Base-by-base conservation (phyloP, 2,329 filamentous ascomycete species). In the Tolypocladium endophyticum region DNA sequence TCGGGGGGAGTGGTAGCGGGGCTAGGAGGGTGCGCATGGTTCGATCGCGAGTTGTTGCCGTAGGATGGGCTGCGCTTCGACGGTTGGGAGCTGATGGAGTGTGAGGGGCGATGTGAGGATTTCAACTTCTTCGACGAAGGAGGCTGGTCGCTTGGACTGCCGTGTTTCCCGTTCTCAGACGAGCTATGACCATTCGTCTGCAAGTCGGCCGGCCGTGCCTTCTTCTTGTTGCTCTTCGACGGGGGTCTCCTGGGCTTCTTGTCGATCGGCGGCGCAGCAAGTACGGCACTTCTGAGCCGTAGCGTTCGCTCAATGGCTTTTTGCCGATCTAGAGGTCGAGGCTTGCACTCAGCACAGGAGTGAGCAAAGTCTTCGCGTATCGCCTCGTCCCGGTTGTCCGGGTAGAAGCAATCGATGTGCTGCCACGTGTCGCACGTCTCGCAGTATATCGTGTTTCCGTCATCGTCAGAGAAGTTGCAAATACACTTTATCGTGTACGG, bases 401-500 rank as follows among this genome's bases (percentile, higher is more conserved):
- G 84, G 72, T 97, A 97, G 76, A 96, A 97, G 76, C 94, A 99
- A 72, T 92, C 87, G 68, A 96, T 96, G 75, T 99, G 94, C 76
- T 99, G 94, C 94, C 94, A 99, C 56, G 92, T 94, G 72, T 96
- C 90, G 80, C 94, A 99, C 61, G 82, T 85, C 72, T 97, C 94
- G 81, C 94, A 99, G 75, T 92, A 91, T 63, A 99, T 95, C 61
- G 94, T 99, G 75, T 90, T 93, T 75, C 94, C 94, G 79, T 99
- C 94, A 80, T 99, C 94, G 78, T 96, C 92, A 73, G 86, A 79
- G 75, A 89, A 97, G 73, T 87, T 87, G 77, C 94, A 99, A 68
- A 97, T 96, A 83, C 94, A 99, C 81, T 95, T 96, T 79, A 97
- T 97, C 61, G 90, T 95, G 74, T 95, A 96, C 23, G 88, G 88